Evolutionary conservation across 345 rosid species (phyloP).

Genomic region (Aegle marmelos): DNA sequence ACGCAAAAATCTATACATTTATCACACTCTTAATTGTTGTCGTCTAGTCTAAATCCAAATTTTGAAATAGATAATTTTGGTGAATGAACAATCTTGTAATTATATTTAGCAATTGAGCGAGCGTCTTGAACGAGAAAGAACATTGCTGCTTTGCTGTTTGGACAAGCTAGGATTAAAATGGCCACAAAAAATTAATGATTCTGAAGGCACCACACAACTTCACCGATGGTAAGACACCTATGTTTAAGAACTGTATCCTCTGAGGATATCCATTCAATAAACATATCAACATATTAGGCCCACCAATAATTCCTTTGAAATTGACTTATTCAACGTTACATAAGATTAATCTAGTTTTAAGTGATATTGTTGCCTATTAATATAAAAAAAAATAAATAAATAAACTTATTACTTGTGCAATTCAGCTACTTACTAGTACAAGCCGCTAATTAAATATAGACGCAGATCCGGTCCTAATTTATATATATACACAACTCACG

Average conservation of each 20-base stretch:
- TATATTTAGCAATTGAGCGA: not conserved
- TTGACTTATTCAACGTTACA: not conserved
- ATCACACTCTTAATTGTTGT: too few relatives aligned
- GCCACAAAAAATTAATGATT: not conserved
- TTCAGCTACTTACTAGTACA: too few relatives aligned
- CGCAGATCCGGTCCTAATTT: too few relatives aligned
- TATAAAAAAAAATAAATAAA: not conserved
- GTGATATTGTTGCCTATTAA: not conserved
- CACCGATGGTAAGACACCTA: not conserved
- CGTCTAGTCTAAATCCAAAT: too few relatives aligned
- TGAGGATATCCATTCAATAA: conserved; percentile 8
- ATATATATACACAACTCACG: too few relatives aligned
- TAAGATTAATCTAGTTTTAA: not conserved
- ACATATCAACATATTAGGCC: conserved; percentile 7
- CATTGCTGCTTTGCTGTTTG: too few relatives aligned
- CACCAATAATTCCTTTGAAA: conserved; percentile 22
- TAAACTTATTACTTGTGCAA: too few relatives aligned
- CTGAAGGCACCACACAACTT: conserved; percentile 1
- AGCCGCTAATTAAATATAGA: too few relatives aligned
- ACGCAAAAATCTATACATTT: too few relatives aligned
- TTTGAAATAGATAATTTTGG: too few relatives aligned
- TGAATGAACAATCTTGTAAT: too few relatives aligned
- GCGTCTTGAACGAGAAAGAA: not conserved
- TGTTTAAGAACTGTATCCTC: not conserved
- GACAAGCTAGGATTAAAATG: too few relatives aligned